Percentiles rank a stretch among this genome's conserved stretches.
Conservation (phyloP, 768 basidiomycete genomes). For the Boletus coccyginus region DNA sequence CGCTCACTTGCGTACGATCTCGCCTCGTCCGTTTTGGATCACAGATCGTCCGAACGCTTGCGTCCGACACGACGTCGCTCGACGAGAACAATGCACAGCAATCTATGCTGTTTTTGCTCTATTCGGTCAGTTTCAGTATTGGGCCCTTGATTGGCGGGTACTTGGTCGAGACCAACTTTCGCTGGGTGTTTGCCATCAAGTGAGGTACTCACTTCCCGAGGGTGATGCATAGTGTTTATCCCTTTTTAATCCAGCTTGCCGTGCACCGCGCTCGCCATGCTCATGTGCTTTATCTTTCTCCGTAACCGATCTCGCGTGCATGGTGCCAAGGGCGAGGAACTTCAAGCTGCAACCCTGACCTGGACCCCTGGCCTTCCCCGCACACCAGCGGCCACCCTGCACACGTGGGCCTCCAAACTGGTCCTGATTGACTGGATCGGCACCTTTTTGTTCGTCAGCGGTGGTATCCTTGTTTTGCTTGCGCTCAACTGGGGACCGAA, state of each 20-base stretch:
- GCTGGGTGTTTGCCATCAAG: constrained; percentile 60
- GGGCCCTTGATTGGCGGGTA: constrained; percentile 46
- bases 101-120: constrained; percentile 41
- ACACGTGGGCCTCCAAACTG: constrained; percentile 29
- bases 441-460: constrained; percentile 40
- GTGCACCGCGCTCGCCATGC: constrained; percentile 32
- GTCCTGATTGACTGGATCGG: constrained; percentile 47
- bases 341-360: not conserved
- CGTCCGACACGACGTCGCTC: constrained; percentile 43
- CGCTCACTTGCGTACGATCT: not conserved
- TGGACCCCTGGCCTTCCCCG: not conserved
- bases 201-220: constrained; percentile 16
- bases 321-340: constrained; percentile 14
- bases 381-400: not conserved
- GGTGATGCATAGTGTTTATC: not conserved
- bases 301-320: constrained; percentile 27
- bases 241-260: constrained; percentile 36
- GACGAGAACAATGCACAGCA: constrained; percentile 43
- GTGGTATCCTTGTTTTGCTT: constrained; percentile 46
- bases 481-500: constrained; percentile 52
- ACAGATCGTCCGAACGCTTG: constrained; percentile 41
- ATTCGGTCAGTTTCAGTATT: constrained; percentile 39
- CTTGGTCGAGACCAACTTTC: constrained; percentile 39
- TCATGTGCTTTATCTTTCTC: constrained; percentile 41
- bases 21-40: not conserved